These are phyloP conservation scores for Boletus subparvulus DNA, from an alignment of 768 basidiomycete species.

Conservation along the genomic window DNA sequence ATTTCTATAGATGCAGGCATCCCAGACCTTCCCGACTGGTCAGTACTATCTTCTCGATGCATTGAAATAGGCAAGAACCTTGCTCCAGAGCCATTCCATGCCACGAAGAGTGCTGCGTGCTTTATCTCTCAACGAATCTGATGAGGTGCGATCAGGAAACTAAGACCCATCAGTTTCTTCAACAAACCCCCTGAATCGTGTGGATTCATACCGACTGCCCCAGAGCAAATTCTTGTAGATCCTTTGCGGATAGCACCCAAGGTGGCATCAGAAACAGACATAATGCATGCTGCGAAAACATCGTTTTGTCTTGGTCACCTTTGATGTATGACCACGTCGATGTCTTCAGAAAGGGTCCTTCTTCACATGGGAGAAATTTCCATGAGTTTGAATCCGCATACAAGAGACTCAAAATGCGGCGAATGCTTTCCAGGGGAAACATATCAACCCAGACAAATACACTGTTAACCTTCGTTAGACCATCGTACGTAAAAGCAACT, in stretches of 20 bases:
- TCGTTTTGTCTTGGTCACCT: slow-evolving; percentile 12
- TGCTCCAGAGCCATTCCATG: slow-evolving; percentile 57
- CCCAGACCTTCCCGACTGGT: slow-evolving; percentile 36
- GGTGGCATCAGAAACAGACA: slow-evolving; percentile 40
- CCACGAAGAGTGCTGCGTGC: slow-evolving; percentile 25
- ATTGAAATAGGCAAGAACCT: slow-evolving; percentile 29
- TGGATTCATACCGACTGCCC: slow-evolving; percentile 21
- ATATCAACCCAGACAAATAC: slow-evolving; percentile 49
- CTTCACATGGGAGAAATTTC: slow-evolving; percentile 27
- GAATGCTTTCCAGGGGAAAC: slow-evolving; percentile 51
- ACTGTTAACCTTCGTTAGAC: slow-evolving; percentile 29
- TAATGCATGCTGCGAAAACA: slow-evolving; percentile 17
- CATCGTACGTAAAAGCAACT: not conserved
- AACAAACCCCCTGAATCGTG: not conserved
- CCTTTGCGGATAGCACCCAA: slow-evolving; percentile 36
- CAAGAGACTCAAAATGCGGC: slow-evolving; percentile 38
- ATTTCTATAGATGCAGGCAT: slow-evolving; percentile 36
- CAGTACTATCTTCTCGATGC: not conserved
- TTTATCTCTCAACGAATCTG: not conserved
- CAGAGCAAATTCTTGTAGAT: slow-evolving; percentile 35
- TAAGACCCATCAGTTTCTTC: slow-evolving; percentile 4
- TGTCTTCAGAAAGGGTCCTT: slow-evolving; percentile 25
- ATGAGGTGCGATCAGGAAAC: slow-evolving; percentile 21
- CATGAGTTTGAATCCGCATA: slow-evolving; percentile 31
- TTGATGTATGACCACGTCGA: slow-evolving; percentile 27